These are phyloP conservation scores for Stagonosporopsis tanaceti DNA, from an alignment of 2,329 filamentous ascomycete genomes.

Conservation along the genomic window DNA sequence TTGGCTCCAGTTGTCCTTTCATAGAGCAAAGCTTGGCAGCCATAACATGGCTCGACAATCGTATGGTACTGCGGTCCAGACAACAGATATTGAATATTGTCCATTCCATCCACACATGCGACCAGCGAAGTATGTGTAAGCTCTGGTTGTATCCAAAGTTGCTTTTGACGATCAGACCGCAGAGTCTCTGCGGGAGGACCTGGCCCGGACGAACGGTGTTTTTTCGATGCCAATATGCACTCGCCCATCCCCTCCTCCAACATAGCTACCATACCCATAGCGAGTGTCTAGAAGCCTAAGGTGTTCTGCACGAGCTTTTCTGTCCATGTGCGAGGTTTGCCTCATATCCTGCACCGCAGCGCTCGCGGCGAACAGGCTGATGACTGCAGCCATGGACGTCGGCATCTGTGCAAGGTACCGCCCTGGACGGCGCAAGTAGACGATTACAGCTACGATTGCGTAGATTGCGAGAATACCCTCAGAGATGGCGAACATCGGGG, in stretches of 20 bases:
- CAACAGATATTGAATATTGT: no score
- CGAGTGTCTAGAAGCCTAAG: constrained; percentile 27
- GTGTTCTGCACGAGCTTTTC: constrained; percentile 25
- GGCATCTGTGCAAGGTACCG: constrained; percentile 61
- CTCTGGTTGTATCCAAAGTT: no score
- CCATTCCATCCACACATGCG: background rate
- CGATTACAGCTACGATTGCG: constrained; percentile 50
- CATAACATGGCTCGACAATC: no score
- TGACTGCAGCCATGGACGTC: constrained; percentile 57
- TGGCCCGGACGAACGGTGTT: constrained; percentile 50
- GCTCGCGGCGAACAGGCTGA: constrained; percentile 61
- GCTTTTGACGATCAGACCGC: constrained; percentile 1
- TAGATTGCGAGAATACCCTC: constrained; percentile 56
- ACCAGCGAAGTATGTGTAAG: no score
- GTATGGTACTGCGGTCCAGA: no score
- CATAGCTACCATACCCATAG: constrained; percentile 61
- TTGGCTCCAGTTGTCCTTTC: no score
- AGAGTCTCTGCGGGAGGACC: constrained; percentile 12
- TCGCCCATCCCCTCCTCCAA: constrained; percentile 56
- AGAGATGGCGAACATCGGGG: constrained; percentile 56
- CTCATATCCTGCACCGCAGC: constrained; percentile 51
- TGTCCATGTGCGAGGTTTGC: constrained; percentile 19
- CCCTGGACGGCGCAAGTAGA: constrained; percentile 55
- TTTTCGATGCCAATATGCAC: constrained; percentile 62
- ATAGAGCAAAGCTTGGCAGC: no score